Base-by-base conservation (phyloP, 2,329 filamentous ascomycete genomes). In the Neofusicoccum cordaticola region DNA sequence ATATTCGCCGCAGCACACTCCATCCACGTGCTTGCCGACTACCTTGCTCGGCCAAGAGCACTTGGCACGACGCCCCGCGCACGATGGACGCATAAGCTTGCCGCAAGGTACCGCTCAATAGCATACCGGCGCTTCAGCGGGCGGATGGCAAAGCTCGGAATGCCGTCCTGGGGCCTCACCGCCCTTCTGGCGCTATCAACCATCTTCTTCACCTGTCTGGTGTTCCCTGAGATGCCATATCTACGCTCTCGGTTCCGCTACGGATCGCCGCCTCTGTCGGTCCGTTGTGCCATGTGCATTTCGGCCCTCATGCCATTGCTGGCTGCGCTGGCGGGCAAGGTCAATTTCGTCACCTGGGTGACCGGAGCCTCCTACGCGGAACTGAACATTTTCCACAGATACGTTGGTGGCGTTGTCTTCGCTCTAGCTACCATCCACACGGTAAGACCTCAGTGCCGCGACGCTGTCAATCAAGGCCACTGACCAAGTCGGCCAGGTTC, bases 311-410 rank as follows among this genome's bases (percentile, higher is more conserved):
- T 69, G 15, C 73, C 73, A 15, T 45, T 73, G 11, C 60, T 68
- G 4, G 67, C 74, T 35, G 69, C 70, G 12, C 61, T 74, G 35
- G 68, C 71, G 3, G 73, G 73, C 5, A 75, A 75, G 62, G 71
- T 71, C 35, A 75, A 75, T 51, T 22, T 75, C 5, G 63, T 75
- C 34, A 72, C 71, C 8, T 53, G 71, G 61, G 45, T 73, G 53
- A 75, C 73, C 4, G 73, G 73, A 27, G 65, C 73, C 31, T 67
- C 71, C 9, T 71, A 75, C 60, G 68, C 72, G 62, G 73, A 70
- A 48, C 67, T 75, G n/a, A 74, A 74, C 41, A 67, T 73, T 2
- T 67, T 71, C 31, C 73, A 69, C 69, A 62, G 70, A 45, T 70
- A 65, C 45, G 61, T 67, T 39, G 67, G 65, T 15, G 70, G 67